phyloP scores from a whole-genome alignment of 257 asterid genomes.

The Striga asiatica region DNA sequence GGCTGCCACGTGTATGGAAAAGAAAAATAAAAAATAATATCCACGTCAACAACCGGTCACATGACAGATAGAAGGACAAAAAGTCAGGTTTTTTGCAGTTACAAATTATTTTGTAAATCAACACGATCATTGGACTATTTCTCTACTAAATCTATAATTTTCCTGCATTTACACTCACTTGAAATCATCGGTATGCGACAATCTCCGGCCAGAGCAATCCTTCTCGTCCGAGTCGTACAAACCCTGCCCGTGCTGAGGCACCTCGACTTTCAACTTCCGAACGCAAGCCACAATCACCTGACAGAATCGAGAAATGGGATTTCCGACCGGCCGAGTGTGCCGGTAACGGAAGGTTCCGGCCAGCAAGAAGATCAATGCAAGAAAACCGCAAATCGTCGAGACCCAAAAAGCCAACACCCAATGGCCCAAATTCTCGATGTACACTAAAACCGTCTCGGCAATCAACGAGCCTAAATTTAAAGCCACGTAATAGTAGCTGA shows the following conservation, averaged over 20 bases:
- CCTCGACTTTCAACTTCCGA: slow-evolving; percentile 35
- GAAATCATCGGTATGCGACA: slow-evolving; percentile 52
- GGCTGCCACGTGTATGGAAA: no score
- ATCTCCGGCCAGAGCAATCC: slow-evolving; percentile 30
- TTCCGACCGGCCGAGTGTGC: slow-evolving; percentile 47
- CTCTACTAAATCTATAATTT: no score
- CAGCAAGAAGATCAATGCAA: slow-evolving; percentile 37
- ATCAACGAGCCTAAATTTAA: slow-evolving; percentile 61
- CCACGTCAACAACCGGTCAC: no score
- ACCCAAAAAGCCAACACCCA: slow-evolving; percentile 81
- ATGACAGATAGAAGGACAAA: not conserved
- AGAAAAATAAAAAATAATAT: no score
- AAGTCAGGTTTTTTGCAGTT: no score
- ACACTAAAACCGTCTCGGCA: slow-evolving; percentile 64
- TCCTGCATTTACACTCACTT: slow-evolving; percentile 39
- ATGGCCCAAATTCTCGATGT: slow-evolving; percentile 50
- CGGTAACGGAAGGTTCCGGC: slow-evolving; percentile 49
- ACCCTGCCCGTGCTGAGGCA: slow-evolving; percentile 38
- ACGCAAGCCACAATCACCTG: slow-evolving; percentile 64
- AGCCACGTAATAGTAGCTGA: slow-evolving; percentile 71
- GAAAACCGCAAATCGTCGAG: slow-evolving; percentile 59
- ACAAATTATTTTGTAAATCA: no score
- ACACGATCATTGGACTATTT: no score
- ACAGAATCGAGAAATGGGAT: slow-evolving; percentile 54
- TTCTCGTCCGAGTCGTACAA: slow-evolving; percentile 44